phyloP scores from a whole-genome alignment of 495 filamentous ascomycete species.

The Chaetomium cochliodes region DNA sequence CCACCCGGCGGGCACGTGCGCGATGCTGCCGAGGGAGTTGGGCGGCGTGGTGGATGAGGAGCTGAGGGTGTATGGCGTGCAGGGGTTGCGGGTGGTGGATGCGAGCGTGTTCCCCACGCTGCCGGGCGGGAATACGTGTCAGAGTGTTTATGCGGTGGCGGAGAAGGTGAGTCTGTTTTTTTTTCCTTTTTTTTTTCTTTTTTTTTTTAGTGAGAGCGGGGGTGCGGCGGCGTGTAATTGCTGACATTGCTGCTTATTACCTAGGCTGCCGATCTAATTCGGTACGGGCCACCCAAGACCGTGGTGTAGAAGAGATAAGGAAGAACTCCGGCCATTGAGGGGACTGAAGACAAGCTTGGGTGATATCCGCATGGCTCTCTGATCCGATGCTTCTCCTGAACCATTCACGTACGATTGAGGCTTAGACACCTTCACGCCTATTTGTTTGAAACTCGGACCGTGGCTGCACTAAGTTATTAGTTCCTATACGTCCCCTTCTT shows the following conservation, averaged over 20 bases:
- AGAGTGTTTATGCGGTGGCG: conserved; percentile 46
- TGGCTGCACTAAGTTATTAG: too few species aligned
- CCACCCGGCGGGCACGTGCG: conserved; percentile 44
- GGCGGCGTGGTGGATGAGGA: conserved; percentile 53
- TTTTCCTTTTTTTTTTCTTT: too few species aligned
- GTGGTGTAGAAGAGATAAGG: not conserved
- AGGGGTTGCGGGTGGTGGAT: conserved; percentile 44
- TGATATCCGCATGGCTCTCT: too few species aligned
- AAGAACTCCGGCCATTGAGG: too few species aligned
- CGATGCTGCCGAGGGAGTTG: conserved; percentile 52
- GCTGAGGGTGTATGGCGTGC: conserved; percentile 45
- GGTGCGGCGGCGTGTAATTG: not conserved
- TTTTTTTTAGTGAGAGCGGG: not conserved
- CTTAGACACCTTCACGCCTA: too few species aligned
- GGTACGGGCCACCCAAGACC: conserved; percentile 5
- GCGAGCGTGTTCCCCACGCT: conserved; percentile 44
- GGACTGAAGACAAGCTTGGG: too few species aligned
- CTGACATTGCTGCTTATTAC: not conserved
- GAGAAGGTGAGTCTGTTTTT: conserved; percentile 37
- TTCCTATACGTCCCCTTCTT: too few species aligned
- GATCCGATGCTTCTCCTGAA: too few species aligned
- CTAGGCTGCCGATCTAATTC: conserved; percentile 27
- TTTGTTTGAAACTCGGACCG: too few species aligned
- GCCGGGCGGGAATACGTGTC: conserved; percentile 44
- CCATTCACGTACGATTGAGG: too few species aligned